Percentiles rank a stretch among this genome's conserved stretches.
Conservation (phyloP, 2,329 filamentous ascomycete genomes). For the Metarhizium rileyi region DNA sequence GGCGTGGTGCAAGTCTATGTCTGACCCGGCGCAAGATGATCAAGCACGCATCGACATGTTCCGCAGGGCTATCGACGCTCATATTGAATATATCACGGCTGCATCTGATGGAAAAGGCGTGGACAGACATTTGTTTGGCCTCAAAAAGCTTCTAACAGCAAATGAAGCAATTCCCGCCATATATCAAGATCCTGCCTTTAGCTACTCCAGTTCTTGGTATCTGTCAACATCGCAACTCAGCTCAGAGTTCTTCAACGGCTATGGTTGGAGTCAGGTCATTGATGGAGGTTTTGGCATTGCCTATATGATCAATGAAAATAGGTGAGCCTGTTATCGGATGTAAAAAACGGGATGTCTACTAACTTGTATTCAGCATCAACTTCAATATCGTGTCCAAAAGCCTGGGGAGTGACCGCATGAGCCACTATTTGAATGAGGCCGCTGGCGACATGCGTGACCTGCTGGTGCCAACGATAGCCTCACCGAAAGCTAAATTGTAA, state of each 20-base stretch:
- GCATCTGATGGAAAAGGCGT: constrained; percentile 90
- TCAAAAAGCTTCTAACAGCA: constrained; percentile 79
- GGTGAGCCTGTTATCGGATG: constrained; percentile 33
- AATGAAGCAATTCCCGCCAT: constrained; percentile 75
- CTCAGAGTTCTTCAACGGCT: constrained; percentile 97
- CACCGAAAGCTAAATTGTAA: constrained; percentile 82
- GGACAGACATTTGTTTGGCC: constrained; percentile 91
- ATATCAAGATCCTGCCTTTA: constrained; percentile 77
- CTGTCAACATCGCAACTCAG: constrained; percentile 82
- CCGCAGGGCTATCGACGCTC: constrained; percentile 69
- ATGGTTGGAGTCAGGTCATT: constrained; percentile 97
- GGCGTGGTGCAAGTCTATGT: constrained; percentile 82
- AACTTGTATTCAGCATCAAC: constrained; percentile 56
- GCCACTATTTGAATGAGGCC: constrained; percentile 89
- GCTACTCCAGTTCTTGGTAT: constrained; percentile 82
- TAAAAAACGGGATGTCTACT: constrained; percentile 2
- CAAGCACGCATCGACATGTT: constrained; percentile 65
- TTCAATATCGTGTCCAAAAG: constrained; percentile 97
- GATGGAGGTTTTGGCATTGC: constrained; percentile 95
- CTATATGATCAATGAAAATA: constrained; percentile 99
- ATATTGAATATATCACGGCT: constrained; percentile 83
- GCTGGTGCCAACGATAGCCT: constrained; percentile 67
- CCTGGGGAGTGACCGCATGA: constrained; percentile 85
- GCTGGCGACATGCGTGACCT: constrained; percentile 83
- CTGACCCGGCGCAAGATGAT: constrained; percentile 53